These are phyloP conservation scores for Thielaviopsis euricoi DNA, from an alignment of 2,329 filamentous ascomycete species.

Conservation along the genomic window DNA sequence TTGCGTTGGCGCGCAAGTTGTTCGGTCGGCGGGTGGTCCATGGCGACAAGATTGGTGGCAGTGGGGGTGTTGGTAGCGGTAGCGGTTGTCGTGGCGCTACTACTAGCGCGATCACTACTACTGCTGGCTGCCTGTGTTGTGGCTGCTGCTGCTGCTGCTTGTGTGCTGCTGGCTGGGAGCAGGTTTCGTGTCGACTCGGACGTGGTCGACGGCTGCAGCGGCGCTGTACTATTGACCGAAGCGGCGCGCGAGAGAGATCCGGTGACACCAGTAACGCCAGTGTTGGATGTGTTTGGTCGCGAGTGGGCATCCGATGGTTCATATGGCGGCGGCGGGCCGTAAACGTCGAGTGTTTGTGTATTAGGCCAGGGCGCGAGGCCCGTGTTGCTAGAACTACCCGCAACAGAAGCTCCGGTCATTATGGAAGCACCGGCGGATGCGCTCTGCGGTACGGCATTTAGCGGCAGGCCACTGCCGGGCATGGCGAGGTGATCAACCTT, in stretches of 20 bases:
- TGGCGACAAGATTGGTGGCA: neutral
- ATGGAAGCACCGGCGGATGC: constrained; percentile 2
- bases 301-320: constrained; percentile 7
- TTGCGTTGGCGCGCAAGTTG: neutral
- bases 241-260: neutral
- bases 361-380: neutral
- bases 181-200: too few relatives aligned
- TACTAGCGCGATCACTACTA: neutral
- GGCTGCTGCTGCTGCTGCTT: neutral
- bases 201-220: neutral
- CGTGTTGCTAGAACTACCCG: neutral
- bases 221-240: constrained; percentile 4
- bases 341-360: constrained; percentile 1
- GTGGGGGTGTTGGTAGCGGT: neutral
- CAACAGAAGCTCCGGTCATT: neutral
- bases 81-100: neutral
- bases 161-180: too few relatives aligned
- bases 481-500: constrained; percentile 11
- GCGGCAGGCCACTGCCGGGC: constrained; percentile 8
- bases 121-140: neutral
- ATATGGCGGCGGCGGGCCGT: constrained; percentile 10
- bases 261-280: neutral
- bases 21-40: neutral
- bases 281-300: constrained; percentile 4
- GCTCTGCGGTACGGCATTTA: constrained; percentile 1